Evolutionary conservation across 192 early-diverging fungal genomes (phyloP), one percentile per base, ranked within the genome.

Genomic region (Rhizoclosmatium globosum): DNA sequence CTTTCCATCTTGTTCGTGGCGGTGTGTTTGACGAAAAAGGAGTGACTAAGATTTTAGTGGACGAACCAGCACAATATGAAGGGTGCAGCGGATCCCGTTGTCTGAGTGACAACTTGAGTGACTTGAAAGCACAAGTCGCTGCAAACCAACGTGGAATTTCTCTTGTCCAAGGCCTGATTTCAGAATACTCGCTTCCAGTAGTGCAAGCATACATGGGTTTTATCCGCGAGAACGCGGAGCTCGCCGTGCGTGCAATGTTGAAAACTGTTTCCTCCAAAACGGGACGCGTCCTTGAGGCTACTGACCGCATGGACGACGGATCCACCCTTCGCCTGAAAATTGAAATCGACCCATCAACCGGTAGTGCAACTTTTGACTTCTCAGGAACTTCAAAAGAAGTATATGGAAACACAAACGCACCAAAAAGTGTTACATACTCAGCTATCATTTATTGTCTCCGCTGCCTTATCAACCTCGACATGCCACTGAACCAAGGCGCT

Each of bases 381-480:
- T 84, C 90, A 4, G 97, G 96, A 43, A 99, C 96, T 0, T 93
- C 93, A 38, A 89, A 89, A 1, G 90, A 89, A 71, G 93, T 95
- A 3, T 98, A 96, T 74, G 94, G 90, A 62, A 99, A 96, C 83
- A 93, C 88, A 57, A 96, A 95, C 70, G 92, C 95, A 3, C 95
- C 85, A 41, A 46, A 58, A 17, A 79, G 90, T 9, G 91, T 97
- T 21, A 93, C 92, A 2, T 92, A 94, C 82, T 94, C 92, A n/a
- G 96, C 97, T 0, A 96, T 97, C 67, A 99, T 99, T 58, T 99
- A 99, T 81, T 98, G 94, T 71, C 85, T 99, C 58, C 92, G 97
- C 4, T 94, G 92, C 82, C 85, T 99, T 83, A 91, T 99, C 19
- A 89, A 85, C n/a, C 87, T 87, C 67, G 95, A 98, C 71, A 95